Evolutionary conservation across 2,329 filamentous ascomycete species (phyloP), one percentile per base, ranked within the genome.

Genomic region (Lachnellula arida): DNA sequence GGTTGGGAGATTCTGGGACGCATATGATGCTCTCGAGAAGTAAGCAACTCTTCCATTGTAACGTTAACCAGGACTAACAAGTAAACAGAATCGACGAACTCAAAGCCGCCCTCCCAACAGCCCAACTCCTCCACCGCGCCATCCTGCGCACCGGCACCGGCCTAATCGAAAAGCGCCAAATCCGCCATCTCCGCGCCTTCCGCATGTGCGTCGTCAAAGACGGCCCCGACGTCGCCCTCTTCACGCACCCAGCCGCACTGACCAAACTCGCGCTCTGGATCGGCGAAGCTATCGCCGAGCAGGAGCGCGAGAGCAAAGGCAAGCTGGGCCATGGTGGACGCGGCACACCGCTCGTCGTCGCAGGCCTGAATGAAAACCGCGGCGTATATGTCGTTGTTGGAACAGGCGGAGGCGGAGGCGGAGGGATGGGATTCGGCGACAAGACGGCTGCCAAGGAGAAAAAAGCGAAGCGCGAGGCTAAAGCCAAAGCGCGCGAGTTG

Each of bases 141-240:
- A 97, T 99, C 60, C 89, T 97, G 59, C 88, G 91, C 48, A 96
- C 93, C 0, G 94, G 94, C 39, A 96, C 91, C 1, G 87, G 89
- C 0, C 79, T 99, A 28, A 88, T 99, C 57, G 89, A 91, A 63
- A 99, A 99, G 75, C 87, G 89, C 56, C 92, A 97, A 67, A 96
- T 99, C 69, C 89, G 91, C 39, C 91, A 97, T 70, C 78, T 99
- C 15, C 85, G 91, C 48, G 89, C 93, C 0, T 99, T 97, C 71
- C 89, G 94, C 49, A 91, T 99, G 80, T 95, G 89, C 35, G 88
- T 97, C 4, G 91, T 99, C 65, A 96, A 95, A 70, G 94, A 97
- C 67, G 91, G 93, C 0, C 91, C 92, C 0, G 94, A 97, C 65
- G 88, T 96, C 0, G 75, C 82, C n/a, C 80, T 97, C 11, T 99